Percentiles rank a stretch among this genome's conserved stretches.
Conservation (phyloP, 108 stramenopile genomes). For the Cyclostephanos invisitatus region DNA sequence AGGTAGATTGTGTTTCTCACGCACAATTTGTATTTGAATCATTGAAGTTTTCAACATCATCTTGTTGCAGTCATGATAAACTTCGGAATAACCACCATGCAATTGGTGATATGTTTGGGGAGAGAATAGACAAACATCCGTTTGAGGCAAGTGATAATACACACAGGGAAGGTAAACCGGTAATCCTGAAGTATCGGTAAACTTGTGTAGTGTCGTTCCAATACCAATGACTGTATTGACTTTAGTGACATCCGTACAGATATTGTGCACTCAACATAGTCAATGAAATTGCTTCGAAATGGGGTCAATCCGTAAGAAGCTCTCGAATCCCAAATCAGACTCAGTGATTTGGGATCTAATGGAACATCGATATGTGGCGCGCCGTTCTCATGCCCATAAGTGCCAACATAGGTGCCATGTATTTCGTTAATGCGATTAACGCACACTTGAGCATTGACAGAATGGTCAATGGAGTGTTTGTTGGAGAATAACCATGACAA, state of each 20-base stretch:
- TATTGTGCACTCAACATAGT: conserved; percentile 1
- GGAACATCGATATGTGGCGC: not conserved
- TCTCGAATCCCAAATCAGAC: not conserved
- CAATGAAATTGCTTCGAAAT: not conserved
- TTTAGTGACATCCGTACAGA: not conserved
- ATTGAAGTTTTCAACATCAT: not conserved
- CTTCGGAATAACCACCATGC: not conserved
- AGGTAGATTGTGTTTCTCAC: too few species aligned
- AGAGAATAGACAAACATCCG: not conserved
- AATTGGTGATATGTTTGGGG: conserved; percentile 1
- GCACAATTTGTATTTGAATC: not conserved
- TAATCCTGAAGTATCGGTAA: too few species aligned
- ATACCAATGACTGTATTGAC: not conserved
- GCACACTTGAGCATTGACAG: not conserved
- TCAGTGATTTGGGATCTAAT: too few species aligned
- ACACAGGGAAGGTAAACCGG: too few species aligned
- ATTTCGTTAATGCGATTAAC: too few species aligned
- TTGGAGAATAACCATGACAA: not conserved
- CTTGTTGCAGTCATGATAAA: not conserved
- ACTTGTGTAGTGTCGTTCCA: too few species aligned
- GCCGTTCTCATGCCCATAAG: not conserved
- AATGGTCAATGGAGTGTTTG: not conserved
- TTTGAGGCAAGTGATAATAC: not conserved
- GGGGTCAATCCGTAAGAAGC: not conserved
- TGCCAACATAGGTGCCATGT: too few species aligned